Conservation (phyloP, 1,284 basidiomycete genomes). For the Stereum hirsutum region DNA sequence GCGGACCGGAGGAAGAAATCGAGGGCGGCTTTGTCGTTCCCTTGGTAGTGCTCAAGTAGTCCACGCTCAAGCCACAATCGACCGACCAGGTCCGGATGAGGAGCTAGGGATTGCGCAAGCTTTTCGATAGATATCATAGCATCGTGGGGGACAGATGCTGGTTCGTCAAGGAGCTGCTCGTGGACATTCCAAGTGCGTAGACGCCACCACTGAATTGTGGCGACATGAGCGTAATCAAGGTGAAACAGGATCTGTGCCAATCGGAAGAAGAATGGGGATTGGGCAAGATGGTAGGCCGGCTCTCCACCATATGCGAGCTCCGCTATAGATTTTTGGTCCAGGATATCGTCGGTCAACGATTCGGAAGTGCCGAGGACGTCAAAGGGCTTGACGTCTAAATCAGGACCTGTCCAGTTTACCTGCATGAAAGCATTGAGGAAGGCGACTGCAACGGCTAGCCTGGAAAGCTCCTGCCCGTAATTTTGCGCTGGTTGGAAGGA, state of each 20-base stretch:
- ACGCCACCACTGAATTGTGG: constrained; percentile 68
- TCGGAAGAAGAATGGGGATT: constrained; percentile 64
- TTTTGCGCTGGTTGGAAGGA: no score
- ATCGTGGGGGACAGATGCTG: constrained; percentile 50
- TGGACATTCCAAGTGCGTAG: constrained; percentile 72
- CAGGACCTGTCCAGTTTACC: constrained; percentile 94
- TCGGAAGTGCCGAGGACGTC: constrained; percentile 36
- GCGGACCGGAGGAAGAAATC: constrained; percentile 79
- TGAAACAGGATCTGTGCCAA: constrained; percentile 69
- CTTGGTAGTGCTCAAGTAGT: constrained; percentile 65
- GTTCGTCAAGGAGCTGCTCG: constrained; percentile 81
- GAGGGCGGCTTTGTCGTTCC: constrained; percentile 73
- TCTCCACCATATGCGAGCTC: constrained; percentile 85
- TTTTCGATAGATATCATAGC: constrained; percentile 39
- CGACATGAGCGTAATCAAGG: constrained; percentile 34
- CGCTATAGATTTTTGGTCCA: constrained; percentile 65
- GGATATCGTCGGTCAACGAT: constrained; percentile 33
- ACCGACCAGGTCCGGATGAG: constrained; percentile 59
- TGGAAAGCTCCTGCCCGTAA: constrained; percentile 35
- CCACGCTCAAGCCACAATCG: constrained; percentile 76
- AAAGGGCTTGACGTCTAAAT: constrained; percentile 55
- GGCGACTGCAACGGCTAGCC: constrained; percentile 66
- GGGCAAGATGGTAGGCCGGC: constrained; percentile 90
- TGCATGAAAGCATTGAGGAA: constrained; percentile 89
- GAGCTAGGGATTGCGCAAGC: constrained; percentile 28